Evolutionary conservation across 305 asterid genomes (phyloP), one percentile per base, ranked within the genome.

Genomic region (Euphrasia arctica): DNA sequence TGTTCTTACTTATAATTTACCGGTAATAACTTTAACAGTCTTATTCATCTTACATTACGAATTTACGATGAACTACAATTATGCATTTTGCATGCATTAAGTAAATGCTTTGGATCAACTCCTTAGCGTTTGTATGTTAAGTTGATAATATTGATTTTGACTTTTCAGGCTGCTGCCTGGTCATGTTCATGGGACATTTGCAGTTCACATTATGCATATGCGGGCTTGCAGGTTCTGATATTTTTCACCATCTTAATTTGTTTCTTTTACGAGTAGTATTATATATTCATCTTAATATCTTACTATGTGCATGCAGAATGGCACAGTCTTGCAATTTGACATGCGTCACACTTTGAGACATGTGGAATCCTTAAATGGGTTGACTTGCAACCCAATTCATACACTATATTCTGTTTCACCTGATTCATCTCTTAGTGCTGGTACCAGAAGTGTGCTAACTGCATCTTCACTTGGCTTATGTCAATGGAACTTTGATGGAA

Each of bases 381-480:
- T 79, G 70, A 78, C 94, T 5, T 60, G 65, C 71, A 84, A 83
- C 67, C 90, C 89, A 55, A 71, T 89, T 72, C 98, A 92, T 70
- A 72, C 95, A 13, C 56, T 92, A 18, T 72, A 74, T 72, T 79
- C 94, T 60, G 82, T 85, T 76, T 63, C 84, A 68, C 67, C 79
- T n/a, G 68, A 76, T 72, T 64, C 79, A 41, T 58, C 85, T 67
- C 61, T 59, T 56, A 47, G 66, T 70, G 63, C 80, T 39, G 82
- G 86, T 60, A 42, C 48, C 42, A 79, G 83, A 76, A 78, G 90
- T 60, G 77, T 90, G 70, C 83, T 92, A 63, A 78, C 89, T 68
- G 97, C 98, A 69, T 92, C 98, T 52, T 86, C 98, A 39, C 79
- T 69, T 74, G 98, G 98, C 60, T 65, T 92, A 64, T 92, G 95